These are phyloP conservation scores for Luffa acutangula DNA, from an alignment of 306 rosid species.

Conservation along the genomic window DNA sequence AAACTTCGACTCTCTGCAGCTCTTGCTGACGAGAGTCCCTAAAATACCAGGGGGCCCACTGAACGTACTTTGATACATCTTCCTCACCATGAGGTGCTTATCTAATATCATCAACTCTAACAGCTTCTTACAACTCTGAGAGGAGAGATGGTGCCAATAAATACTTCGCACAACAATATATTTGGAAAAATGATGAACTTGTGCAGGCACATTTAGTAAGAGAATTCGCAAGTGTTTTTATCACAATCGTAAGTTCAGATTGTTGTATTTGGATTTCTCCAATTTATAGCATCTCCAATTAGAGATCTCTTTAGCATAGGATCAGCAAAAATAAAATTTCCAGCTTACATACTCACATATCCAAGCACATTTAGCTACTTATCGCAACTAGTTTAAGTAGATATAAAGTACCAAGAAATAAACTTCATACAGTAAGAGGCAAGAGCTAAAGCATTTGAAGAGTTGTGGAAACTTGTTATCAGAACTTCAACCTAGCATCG, in stretches of 20 bases:
- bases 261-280: neutral
- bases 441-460: neutral
- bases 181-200: neutral
- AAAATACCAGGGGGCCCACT: conserved; percentile 39
- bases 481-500: neutral
- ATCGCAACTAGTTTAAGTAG: neutral
- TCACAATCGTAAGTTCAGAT: neutral
- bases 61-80: conserved; percentile 50
- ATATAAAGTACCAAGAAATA: neutral
- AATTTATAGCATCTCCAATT: neutral
- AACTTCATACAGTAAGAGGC: neutral
- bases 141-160: neutral
- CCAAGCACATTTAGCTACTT: neutral
- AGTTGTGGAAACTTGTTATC: neutral
- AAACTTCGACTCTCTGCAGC: conserved; percentile 23
- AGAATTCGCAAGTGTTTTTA: neutral
- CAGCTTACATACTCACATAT: neutral
- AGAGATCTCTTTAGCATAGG: neutral
- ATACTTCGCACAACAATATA: neutral
- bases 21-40: conserved; percentile 39
- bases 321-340: neutral
- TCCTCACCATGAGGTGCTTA: conserved; percentile 53
- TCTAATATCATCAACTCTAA: conserved; percentile 78
- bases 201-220: neutral
- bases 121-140: conserved; percentile 72